phyloP scores from a whole-genome alignment of 345 rosid species.

The Boechera retrofracta region DNA sequence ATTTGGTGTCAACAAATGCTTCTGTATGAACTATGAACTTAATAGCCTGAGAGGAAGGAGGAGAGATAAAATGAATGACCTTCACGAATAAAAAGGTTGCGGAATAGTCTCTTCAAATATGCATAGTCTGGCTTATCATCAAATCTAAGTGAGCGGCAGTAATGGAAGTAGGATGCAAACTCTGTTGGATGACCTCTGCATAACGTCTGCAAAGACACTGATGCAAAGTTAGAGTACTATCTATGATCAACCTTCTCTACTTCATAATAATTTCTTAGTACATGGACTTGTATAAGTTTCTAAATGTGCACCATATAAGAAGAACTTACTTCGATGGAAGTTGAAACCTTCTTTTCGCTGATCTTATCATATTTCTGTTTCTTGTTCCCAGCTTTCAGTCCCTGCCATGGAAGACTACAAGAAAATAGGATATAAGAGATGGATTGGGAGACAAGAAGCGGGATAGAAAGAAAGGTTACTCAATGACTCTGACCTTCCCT shows the following conservation, averaged over 20 bases:
- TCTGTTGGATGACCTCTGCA: conserved; percentile 96
- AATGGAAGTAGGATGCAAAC: conserved; percentile 94
- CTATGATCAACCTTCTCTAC: conserved; percentile 10
- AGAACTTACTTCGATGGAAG: conserved; percentile 63
- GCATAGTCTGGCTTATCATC: conserved; percentile 98
- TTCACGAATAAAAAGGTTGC: conserved; percentile 94
- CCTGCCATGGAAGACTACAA: conserved; percentile 98
- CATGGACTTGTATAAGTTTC: neutral
- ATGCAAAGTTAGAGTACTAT: conserved; percentile 33
- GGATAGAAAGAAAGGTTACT: neutral
- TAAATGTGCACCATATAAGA: neutral
- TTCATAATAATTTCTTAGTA: neutral
- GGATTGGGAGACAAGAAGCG: neutral
- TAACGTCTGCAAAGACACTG: conserved; percentile 60
- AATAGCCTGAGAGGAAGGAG: conserved; percentile 4
- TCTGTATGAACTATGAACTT: conserved; percentile 1
- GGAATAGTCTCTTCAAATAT: conserved; percentile 90
- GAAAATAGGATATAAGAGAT: conserved; percentile 28
- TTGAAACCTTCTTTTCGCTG: conserved; percentile 95
- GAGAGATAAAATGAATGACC: conserved; percentile 47
- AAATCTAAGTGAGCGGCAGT: conserved; percentile 91
- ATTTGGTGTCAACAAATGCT: conserved; percentile 9
- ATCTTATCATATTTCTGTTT: conserved; percentile 97
- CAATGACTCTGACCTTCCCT: conserved; percentile 77
- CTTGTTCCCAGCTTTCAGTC: conserved; percentile 94